Conservation (phyloP, 805 yeast species). For the Lipomyces lipofer region DNA sequence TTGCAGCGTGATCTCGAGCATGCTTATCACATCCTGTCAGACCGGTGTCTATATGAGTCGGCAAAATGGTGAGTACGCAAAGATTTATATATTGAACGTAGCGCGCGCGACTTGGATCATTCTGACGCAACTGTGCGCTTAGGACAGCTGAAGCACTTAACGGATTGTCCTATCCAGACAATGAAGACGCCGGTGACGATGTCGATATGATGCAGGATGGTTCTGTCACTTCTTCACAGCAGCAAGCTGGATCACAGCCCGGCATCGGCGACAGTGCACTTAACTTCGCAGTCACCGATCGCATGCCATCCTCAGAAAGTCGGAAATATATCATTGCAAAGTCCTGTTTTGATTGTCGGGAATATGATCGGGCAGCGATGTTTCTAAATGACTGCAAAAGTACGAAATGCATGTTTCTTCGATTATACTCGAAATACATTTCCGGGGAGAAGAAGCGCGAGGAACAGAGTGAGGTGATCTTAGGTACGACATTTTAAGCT, state of each 20-base stretch:
- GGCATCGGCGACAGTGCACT: too few species aligned
- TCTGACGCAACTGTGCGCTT: too few species aligned
- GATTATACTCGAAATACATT: slow-evolving; percentile 67
- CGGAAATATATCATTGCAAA: slow-evolving; percentile 61
- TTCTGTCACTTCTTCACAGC: neutral
- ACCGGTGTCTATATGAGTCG: slow-evolving; percentile 63
- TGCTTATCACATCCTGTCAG: slow-evolving; percentile 50
- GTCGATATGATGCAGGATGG: slow-evolving; percentile 29
- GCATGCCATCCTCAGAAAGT: slow-evolving; percentile 39
- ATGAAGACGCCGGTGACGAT: slow-evolving; percentile 32
- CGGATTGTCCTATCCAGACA: slow-evolving; percentile 47
- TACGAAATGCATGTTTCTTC: slow-evolving; percentile 58
- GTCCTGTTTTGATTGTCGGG: slow-evolving; percentile 76
- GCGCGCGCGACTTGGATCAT: too few species aligned
- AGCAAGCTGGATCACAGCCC: neutral
- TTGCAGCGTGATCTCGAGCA: slow-evolving; percentile 38
- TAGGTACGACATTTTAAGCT: slow-evolving; percentile 35
- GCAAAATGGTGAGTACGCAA: slow-evolving; percentile 74
- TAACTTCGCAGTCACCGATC: neutral
- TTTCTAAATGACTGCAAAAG: slow-evolving; percentile 54
- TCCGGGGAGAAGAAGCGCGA: slow-evolving; percentile 74
- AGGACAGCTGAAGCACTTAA: slow-evolving; percentile 70
- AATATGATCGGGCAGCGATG: slow-evolving; percentile 74
- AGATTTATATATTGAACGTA: neutral
- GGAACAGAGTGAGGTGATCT: slow-evolving; percentile 69